Percentiles rank a stretch among this genome's conserved stretches.
Conservation (phyloP, 768 basidiomycete genomes). For the Amanita muscaria region DNA sequence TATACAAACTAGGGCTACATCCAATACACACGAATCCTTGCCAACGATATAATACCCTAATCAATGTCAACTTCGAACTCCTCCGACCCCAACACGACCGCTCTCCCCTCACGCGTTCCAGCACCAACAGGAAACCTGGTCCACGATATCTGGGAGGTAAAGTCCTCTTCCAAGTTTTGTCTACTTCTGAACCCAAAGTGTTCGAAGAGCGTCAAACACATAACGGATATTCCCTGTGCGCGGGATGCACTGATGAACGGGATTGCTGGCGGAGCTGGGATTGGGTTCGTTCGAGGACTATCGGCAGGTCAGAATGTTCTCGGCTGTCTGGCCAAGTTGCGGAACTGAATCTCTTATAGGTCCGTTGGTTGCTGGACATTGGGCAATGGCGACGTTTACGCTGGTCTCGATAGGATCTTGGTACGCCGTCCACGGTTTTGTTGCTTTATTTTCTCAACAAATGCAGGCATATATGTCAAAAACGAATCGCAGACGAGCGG, state of each 20-base stretch:
- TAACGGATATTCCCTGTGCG: slow-evolving; percentile 69
- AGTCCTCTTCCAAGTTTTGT: not conserved
- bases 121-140: slow-evolving; percentile 30
- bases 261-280: slow-evolving; percentile 70
- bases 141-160: slow-evolving; percentile 27
- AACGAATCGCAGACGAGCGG: slow-evolving; percentile 44
- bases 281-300: slow-evolving; percentile 67
- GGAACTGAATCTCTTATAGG: slow-evolving; percentile 26
- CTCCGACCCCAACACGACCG: slow-evolving; percentile 14
- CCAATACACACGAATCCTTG: too few species aligned
- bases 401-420: slow-evolving; percentile 61
- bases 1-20: too few species aligned
- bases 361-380: slow-evolving; percentile 61
- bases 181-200: too few species aligned
- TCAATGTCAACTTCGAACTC: slow-evolving; percentile 3
- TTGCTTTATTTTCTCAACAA: not conserved
- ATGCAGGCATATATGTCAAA: slow-evolving; percentile 57
- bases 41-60: too few species aligned
- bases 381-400: slow-evolving; percentile 72
- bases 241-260: slow-evolving; percentile 67
- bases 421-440: slow-evolving; percentile 29
- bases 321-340: not conserved
- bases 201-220: slow-evolving; percentile 44
- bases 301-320: slow-evolving; percentile 41
- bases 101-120: slow-evolving; percentile 28